Base-by-base conservation (phyloP, 352 stramenopile species). In the Phytophthora multivora region DNA sequence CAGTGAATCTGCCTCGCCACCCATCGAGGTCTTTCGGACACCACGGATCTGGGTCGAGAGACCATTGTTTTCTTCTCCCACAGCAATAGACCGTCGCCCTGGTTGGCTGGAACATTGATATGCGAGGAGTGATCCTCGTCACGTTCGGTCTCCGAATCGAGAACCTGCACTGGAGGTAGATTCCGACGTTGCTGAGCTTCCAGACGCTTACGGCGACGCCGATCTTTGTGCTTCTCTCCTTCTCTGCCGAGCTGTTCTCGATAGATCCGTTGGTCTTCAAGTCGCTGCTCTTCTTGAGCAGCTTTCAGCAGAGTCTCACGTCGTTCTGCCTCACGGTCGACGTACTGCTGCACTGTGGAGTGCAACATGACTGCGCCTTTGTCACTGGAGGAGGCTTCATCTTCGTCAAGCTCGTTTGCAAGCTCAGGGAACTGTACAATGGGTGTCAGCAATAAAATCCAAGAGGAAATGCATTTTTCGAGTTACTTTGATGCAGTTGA, bases 191-290 rank as follows among this genome's bases (percentile, higher is more conserved):
- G 51, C 19, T 73, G 59, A 13, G 46, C 51, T 19, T 67, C 59
- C 18, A 77, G 55, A 13, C 80, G 79, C 13, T 72, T 52, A 13
- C 38, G 64, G 16, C 65, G 74, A 26, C 69, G 66, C 0, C 60
- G 63, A 48, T 75, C 61, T 21, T 83, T 88, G 38, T 70, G 78
- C 33, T 80, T 80, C 7, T 61, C 51, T 16, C 69, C 77, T 51
- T 88, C 69, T 15, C 63, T 54, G 0, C 67, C 70, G 10, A 88
- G 67, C 13, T 79, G 73, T 16, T 70, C 66, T 19, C 73, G 63
- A 30, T 88, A 88, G 7, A 84, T 50, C 6, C 63, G 62, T 60
- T 88, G 80, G 15, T 83, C 77, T n/a, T 82, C 66, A 16, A 88
- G 71, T 16, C 74, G 70, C 28, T 69, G 59, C 15, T 53, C 41